These are phyloP conservation scores for Colletotrichum sublineola DNA, from an alignment of 2,329 filamentous ascomycete species.

Conservation along the genomic window DNA sequence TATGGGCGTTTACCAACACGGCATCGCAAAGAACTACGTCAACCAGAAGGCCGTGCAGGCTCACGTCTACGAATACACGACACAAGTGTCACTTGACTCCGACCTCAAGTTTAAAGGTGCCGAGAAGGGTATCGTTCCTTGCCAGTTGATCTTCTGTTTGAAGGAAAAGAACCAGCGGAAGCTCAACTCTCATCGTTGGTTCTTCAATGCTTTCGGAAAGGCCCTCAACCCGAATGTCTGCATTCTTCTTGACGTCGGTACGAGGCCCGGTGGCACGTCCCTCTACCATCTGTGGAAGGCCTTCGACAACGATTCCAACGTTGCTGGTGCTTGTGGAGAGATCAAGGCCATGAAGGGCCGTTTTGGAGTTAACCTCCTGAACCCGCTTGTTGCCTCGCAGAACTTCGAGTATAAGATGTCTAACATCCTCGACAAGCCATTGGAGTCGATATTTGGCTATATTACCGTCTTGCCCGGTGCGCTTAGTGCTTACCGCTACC, in stretches of 20 bases:
- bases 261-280: constrained; percentile 87
- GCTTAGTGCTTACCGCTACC: constrained; percentile 93
- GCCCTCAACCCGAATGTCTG: constrained; percentile 96
- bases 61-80: constrained; percentile 99
- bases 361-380: constrained; percentile 84
- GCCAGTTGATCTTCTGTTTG: constrained; percentile 97
- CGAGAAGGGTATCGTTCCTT: constrained; percentile 98
- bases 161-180: constrained; percentile 99
- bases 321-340: constrained; percentile 95
- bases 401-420: constrained; percentile 99
- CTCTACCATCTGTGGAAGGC: constrained; percentile 99
- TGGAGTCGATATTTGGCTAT: constrained; percentile 98
- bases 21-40: constrained; percentile 98
- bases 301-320: constrained; percentile 97
- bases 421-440: constrained; percentile 96
- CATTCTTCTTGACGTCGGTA: constrained; percentile 96
- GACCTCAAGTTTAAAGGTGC: constrained; percentile 99
- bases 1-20: constrained; percentile 98
- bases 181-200: constrained; percentile 98
- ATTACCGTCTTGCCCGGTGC: constrained; percentile 97
- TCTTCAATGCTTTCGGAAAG: constrained; percentile 97
- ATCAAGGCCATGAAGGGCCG: constrained; percentile 98
- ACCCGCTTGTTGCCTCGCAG: constrained; percentile 94
- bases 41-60: constrained; percentile 96
- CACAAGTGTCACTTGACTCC: constrained; percentile 94